Percentiles rank a stretch among this genome's conserved stretches.
Evolutionary conservation across 495 filamentous ascomycete genomes (phyloP).

Genomic region (Hypoxylon fragiforme): DNA sequence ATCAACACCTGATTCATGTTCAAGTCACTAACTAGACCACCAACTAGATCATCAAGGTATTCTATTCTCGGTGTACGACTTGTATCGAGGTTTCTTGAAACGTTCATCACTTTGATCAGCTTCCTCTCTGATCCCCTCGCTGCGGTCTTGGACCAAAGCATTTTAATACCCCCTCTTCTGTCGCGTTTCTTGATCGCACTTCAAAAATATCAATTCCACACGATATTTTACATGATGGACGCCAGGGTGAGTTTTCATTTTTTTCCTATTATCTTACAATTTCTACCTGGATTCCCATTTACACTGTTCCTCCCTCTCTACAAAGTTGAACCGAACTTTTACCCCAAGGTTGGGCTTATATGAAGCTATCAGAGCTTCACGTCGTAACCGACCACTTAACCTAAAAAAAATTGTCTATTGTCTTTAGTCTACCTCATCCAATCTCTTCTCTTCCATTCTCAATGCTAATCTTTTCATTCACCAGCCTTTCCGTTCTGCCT

Average conservation of each 20-base stretch:
- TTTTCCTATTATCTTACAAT: background rate
- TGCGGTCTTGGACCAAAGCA: constrained; percentile 11
- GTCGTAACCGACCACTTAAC: background rate
- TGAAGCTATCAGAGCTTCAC: background rate
- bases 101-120: background rate
- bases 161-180: background rate
- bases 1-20: background rate
- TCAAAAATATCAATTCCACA: constrained; percentile 6
- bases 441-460: too few relatives aligned
- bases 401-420: too few relatives aligned
- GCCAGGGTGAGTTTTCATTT: constrained; percentile 38
- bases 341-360: too few relatives aligned
- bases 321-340: too few relatives aligned
- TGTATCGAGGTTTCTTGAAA: background rate
- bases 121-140: background rate
- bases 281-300: constrained; percentile 7
- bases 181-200: constrained; percentile 10
- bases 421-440: too few relatives aligned
- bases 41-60: constrained; percentile 3
- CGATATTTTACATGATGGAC: constrained; percentile 38
- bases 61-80: background rate
- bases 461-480: constrained; percentile 15
- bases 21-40: background rate
- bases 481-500: constrained; percentile 74
- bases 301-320: background rate